These are phyloP conservation scores for Gymnopilus dilepis DNA, from an alignment of 768 basidiomycete species.

Conservation along the genomic window DNA sequence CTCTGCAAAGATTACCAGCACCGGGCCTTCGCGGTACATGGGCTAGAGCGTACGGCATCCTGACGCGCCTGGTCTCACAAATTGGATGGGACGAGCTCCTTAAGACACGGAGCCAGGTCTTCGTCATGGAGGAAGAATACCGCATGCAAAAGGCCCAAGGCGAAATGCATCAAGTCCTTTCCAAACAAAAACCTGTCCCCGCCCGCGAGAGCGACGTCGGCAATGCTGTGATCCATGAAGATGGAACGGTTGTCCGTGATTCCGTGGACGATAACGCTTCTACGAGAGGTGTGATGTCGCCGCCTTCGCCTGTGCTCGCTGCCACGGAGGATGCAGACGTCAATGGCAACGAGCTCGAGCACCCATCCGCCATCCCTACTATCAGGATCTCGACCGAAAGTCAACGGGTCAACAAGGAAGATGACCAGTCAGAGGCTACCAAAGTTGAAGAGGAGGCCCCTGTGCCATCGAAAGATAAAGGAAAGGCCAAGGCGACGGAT, in stretches of 20 bases:
- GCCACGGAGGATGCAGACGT: conserved; percentile 30
- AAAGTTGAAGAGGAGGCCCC: conserved; percentile 26
- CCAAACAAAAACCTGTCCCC: conserved; percentile 25
- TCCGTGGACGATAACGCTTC: conserved; percentile 70
- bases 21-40: conserved; percentile 95
- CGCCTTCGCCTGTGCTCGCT: conserved; percentile 37
- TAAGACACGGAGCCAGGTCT: conserved; percentile 91
- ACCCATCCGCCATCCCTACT: conserved; percentile 51
- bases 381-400: conserved; percentile 80
- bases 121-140: conserved; percentile 99
- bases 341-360: conserved; percentile 28
- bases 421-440: conserved; percentile 25
- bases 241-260: conserved; percentile 53
- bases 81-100: conserved; percentile 99
- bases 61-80: conserved; percentile 89
- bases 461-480: conserved; percentile 22
- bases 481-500: conserved; percentile 26
- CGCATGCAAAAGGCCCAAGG: conserved; percentile 90
- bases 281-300: conserved; percentile 62
- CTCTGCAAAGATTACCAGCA: conserved; percentile 91
- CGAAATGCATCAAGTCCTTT: conserved; percentile 58
- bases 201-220: conserved; percentile 38
- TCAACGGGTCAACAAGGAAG: conserved; percentile 43
- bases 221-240: conserved; percentile 62
- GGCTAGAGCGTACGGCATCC: conserved; percentile 90